Base-by-base conservation (phyloP, 139 green algal genomes). In the Tetradesmus obliquus region DNA sequence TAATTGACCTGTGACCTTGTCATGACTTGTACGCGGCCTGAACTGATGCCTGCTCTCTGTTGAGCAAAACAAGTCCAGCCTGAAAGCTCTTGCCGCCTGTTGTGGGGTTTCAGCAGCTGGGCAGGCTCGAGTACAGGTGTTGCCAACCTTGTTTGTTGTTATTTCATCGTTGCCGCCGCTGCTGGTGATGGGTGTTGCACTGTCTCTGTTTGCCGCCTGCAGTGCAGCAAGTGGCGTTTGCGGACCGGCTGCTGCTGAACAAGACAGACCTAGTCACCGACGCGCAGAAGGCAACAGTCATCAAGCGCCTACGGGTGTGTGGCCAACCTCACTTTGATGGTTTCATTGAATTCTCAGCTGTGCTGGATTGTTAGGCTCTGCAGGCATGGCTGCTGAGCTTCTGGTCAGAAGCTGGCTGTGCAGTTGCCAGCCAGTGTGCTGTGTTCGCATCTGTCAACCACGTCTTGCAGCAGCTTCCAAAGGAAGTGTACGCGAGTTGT, bases 181-280 rank as follows among this genome's bases (percentile, higher is more conserved):
- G 19, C 24, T 88, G 58, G 20, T 13, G 24, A 24, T 88, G 55
- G 80, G 17, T 55, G 5, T 57, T 19, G 12, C 2, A 0, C 10
- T 5, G 32, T 45, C 32, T 45, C 32, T 45, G 32, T 55, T 32
- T 58, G 9, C 13, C 19, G 32, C 58, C 22, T 76, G 91, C 94
- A 89, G 94, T 95, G 1, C 92, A 97, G 85, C 96, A 98, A 91
- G 91, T 98, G 12, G 97, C 97, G 0, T 99, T 99, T 93, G 97
- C 97, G 0, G 97, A 99, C 94, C 95, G 93, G 45, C 87, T 98
- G 2, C 94, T 99, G 83, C 94, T 99, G 10, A 99, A 99, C 95
- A 99, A 99, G 95, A 93, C 94, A 0, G 96, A 98, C 79, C 92
- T 98, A 53, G 95, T 98, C 5, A 90, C 5, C 13, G 90, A 92